Evolutionary conservation across 2,329 filamentous ascomycete genomes (phyloP).

Genomic region (Trichoderma citrinoviride): DNA sequence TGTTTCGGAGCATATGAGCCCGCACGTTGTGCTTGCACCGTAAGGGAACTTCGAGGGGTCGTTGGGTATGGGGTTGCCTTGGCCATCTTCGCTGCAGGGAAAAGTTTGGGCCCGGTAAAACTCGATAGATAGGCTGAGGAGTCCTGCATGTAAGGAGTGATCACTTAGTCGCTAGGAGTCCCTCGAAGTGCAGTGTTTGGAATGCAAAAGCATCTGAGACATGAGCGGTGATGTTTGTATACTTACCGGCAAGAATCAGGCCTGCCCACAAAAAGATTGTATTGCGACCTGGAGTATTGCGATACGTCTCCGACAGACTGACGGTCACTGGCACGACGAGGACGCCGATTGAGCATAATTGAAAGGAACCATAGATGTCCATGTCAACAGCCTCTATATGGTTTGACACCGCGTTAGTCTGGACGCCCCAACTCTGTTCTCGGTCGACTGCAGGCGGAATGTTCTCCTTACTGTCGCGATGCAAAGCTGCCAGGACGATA

Average conservation of each 20-base stretch:
- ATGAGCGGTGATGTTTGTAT: background rate
- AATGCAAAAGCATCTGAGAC: background rate
- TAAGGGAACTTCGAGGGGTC: conserved; percentile 45
- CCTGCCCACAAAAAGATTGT: conserved; percentile 65
- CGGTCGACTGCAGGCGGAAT: too few relatives aligned
- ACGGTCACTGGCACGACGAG: conserved; percentile 62
- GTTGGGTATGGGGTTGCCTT: conserved; percentile 37
- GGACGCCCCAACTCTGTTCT: background rate
- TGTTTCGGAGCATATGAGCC: conserved; percentile 45
- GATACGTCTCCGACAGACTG: conserved; percentile 61
- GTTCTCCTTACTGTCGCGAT: conserved; percentile 52
- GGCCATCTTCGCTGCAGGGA: conserved; percentile 42
- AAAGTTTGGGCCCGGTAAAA: conserved; percentile 55
- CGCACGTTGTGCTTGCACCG: conserved; percentile 41
- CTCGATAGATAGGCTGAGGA: conserved; percentile 61
- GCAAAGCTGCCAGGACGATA: conserved; percentile 58
- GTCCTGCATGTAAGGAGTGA: conserved; percentile 38
- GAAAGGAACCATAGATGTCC: conserved; percentile 67
- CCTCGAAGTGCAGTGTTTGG: background rate
- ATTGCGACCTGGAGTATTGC: conserved; percentile 60
- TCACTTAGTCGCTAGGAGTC: background rate
- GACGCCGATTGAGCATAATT: conserved; percentile 64
- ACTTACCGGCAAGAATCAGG: conserved; percentile 55
- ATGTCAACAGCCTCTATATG: conserved; percentile 59
- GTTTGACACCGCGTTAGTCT: background rate